Evolutionary conservation across 2,329 filamentous ascomycete genomes (phyloP), one percentile per base, ranked within the genome.

Genomic region (Massarina eburnea): DNA sequence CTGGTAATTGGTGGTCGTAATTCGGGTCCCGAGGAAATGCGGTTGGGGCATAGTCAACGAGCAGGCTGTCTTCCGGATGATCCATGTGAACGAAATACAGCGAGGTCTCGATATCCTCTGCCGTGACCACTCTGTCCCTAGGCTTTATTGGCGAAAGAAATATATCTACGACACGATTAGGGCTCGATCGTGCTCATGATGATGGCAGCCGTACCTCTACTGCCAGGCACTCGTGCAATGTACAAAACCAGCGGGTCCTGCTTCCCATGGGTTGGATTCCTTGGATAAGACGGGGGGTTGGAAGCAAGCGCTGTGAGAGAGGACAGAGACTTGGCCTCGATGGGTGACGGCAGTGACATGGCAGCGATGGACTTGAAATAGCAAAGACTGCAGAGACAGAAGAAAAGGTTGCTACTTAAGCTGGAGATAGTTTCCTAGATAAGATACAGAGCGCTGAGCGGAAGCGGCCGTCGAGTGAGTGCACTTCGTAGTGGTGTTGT

Each of bases 81-180:
- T 89, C 81, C 30, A 95, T 80, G 71, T 97, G 92, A 42, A 96
- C 76, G 66, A 94, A 97, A 72, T 97, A 99, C 4, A 99, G 79
- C 12, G 87, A 95, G 59, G 84, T 89, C 45, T 86, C 83, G 39
- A 99, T 85, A 65, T 96, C 92, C 66, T 91, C 86, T 35, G 82
- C 85, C 0, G 90, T 95, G 52, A 99, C 89, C 49, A 90, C 92
- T 68, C 94, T 96, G 33, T 86, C 80, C 41, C 88, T 85, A 2
- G 94, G 94, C 66, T 95, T 96, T 52, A 94, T 80, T 1, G 94
- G 89, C 1, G 92, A 95, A 36, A 99, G 82, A 58, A 96, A 95
- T 46, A 96, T 81, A 78, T 96, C 92, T 94, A 38, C 10, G 33
- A 37, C 8, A 37, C 20, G 24, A 49, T 66, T 57, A 67, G 58